These are phyloP conservation scores for Solanum dulcamara DNA, from an alignment of 257 asterid genomes.

Conservation along the genomic window DNA sequence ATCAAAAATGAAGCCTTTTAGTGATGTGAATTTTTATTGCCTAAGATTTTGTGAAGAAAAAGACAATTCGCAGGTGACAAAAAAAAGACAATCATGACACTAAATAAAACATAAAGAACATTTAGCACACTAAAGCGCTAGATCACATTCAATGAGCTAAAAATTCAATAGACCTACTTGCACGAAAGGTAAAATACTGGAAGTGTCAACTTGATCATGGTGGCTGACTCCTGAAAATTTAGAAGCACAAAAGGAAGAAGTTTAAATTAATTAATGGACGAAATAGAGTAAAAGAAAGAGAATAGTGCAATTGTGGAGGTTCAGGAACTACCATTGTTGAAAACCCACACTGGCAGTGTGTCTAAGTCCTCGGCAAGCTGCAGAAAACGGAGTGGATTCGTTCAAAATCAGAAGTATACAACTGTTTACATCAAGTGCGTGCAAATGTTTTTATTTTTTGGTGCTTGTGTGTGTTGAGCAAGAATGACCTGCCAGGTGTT, in stretches of 20 bases:
- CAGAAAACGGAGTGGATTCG: neutral
- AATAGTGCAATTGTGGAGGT: neutral
- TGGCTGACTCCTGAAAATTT: conserved; percentile 77
- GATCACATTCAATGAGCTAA: neutral
- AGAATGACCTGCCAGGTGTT: neutral
- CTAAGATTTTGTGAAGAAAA: neutral
- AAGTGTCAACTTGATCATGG: conserved; percentile 73
- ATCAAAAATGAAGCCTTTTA: neutral
- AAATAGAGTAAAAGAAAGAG: neutral
- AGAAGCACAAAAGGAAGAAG: neutral
- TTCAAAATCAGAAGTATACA: neutral
- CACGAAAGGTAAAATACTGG: conserved; percentile 50
- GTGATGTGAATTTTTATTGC: neutral
- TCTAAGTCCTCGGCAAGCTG: conserved; percentile 99
- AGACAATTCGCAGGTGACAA: neutral
- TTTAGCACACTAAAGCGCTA: neutral
- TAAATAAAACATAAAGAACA: neutral
- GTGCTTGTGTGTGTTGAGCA: neutral
- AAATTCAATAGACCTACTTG: conserved; percentile 32
- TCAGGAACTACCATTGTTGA: conserved; percentile 70
- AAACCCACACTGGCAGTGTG: conserved; percentile 83
- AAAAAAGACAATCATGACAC: neutral
- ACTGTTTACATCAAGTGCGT: neutral
- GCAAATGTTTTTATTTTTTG: too few relatives aligned
- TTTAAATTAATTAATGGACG: neutral